A percentile compares a stretch with the other conserved stretches of the same genome.
phyloP scores from a whole-genome alignment of 352 stramenopile species.

The Peronospora belbahrii region DNA sequence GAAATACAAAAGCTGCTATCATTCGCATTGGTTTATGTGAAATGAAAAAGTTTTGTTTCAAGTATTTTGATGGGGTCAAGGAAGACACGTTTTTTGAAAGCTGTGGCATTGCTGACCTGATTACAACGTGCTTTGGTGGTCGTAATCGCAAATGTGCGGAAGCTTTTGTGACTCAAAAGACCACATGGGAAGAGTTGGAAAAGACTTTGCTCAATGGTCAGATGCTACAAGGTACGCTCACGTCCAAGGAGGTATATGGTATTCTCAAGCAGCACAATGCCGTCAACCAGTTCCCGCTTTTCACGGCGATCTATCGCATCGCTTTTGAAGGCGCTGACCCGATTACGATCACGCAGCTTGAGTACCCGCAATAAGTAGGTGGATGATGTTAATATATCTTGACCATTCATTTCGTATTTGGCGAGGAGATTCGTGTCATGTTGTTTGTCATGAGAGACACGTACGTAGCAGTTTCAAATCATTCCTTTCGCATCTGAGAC shows the following conservation, averaged over 20 bases:
- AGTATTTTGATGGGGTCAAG: constrained; percentile 91
- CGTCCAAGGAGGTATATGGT: constrained; percentile 89
- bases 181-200: constrained; percentile 90
- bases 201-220: constrained; percentile 92
- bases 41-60: constrained; percentile 92
- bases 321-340: constrained; percentile 85
- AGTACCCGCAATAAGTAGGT: constrained; percentile 1
- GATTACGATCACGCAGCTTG: constrained; percentile 65
- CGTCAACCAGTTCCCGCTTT: constrained; percentile 86
- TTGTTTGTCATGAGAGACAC: constrained; percentile 7
- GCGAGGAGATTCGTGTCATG: too few species aligned
- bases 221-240: constrained; percentile 95
- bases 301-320: constrained; percentile 91
- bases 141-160: constrained; percentile 95
- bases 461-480: constrained; percentile 11
- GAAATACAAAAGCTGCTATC: constrained; percentile 98
- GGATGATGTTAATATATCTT: constrained; percentile 20
- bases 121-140: constrained; percentile 97
- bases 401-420: constrained; percentile 7
- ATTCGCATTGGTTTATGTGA: constrained; percentile 92
- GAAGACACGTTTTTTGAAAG: constrained; percentile 94
- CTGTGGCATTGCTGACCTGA: constrained; percentile 95
- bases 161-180: constrained; percentile 83
- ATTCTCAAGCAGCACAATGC: constrained; percentile 85
- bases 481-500: constrained; percentile 1